Evolutionary conservation across 805 yeast genomes (phyloP).

Genomic region (Saccharomycopsis amapae): DNA sequence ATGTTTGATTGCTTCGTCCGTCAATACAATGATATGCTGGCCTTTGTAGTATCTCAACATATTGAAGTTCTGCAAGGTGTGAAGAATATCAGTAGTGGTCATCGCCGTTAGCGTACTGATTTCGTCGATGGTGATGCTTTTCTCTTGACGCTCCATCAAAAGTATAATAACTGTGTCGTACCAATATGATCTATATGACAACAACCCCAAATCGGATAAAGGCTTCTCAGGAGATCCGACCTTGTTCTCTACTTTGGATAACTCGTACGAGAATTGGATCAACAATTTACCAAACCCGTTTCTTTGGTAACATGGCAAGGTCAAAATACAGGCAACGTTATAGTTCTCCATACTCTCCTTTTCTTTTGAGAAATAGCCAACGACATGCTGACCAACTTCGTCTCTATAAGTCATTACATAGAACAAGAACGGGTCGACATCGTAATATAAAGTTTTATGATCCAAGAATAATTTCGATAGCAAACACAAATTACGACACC

Average conservation of each 20-base stretch:
- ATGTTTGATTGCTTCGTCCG: constrained; percentile 71
- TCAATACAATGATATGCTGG: constrained; percentile 81
- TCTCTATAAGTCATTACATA: constrained; percentile 92
- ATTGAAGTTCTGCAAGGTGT: constrained; percentile 85
- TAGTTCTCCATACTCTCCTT: constrained; percentile 93
- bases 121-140: constrained; percentile 76
- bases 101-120: constrained; percentile 79
- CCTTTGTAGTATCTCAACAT: constrained; percentile 91
- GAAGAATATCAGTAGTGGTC: constrained; percentile 94
- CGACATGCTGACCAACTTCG: constrained; percentile 88
- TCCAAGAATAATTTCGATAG: constrained; percentile 86
- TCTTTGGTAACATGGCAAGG: constrained; percentile 93
- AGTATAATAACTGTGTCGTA: constrained; percentile 77
- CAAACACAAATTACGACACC: constrained; percentile 94
- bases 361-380: constrained; percentile 95
- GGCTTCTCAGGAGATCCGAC: constrained; percentile 98
- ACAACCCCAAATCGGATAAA: constrained; percentile 75
- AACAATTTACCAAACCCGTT: constrained; percentile 88
- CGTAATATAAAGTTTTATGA: constrained; percentile 94
- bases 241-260: constrained; percentile 81
- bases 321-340: constrained; percentile 94
- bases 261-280: constrained; percentile 88
- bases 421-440: constrained; percentile 94
- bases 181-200: constrained; percentile 95
- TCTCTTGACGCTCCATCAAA: constrained; percentile 59